These are phyloP conservation scores for Novymonas esmeraldas DNA, from an alignment of 208 protist genomes.

Conservation along the genomic window DNA sequence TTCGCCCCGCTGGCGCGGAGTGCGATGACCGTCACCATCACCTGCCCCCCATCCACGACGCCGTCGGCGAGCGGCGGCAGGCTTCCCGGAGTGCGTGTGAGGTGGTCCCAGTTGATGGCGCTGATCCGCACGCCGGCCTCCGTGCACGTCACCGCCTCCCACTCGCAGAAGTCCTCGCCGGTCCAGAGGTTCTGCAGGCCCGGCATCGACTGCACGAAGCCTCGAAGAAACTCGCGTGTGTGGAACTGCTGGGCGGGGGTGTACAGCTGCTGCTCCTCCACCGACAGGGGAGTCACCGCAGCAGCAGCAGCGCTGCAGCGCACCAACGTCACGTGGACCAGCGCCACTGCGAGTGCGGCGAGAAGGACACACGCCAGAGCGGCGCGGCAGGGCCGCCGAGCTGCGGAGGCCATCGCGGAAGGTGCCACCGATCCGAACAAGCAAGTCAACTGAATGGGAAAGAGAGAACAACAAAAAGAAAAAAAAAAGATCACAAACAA, in stretches of 20 bases:
- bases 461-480: background rate
- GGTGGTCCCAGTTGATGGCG: background rate
- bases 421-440: too few relatives aligned
- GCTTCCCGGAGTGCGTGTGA: background rate
- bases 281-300: background rate
- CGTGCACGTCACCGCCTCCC: slow-evolving; percentile 5
- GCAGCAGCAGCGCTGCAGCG: background rate
- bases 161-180: slow-evolving; percentile 16
- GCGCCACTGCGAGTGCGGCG: too few relatives aligned
- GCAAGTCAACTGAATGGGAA: background rate
- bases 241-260: slow-evolving; percentile 11
- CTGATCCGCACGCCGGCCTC: slow-evolving; percentile 2
- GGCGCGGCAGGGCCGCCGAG: background rate
- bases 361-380: slow-evolving; percentile 1
- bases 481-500: slow-evolving; percentile 10
- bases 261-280: background rate
- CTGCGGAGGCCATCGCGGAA: background rate
- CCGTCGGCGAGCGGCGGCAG: slow-evolving; percentile 11
- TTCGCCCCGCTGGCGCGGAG: background rate
- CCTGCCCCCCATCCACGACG: slow-evolving; percentile 1
- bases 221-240: slow-evolving; percentile 8
- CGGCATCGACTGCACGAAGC: slow-evolving; percentile 12
- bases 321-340: too few relatives aligned
- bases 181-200: background rate
- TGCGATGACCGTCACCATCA: slow-evolving; percentile 3